A percentile compares a stretch with the other conserved stretches of the same genome.
Evolutionary conservation across 2,329 filamentous ascomycete species (phyloP).

Genomic region (Phialocephala subalpina): DNA sequence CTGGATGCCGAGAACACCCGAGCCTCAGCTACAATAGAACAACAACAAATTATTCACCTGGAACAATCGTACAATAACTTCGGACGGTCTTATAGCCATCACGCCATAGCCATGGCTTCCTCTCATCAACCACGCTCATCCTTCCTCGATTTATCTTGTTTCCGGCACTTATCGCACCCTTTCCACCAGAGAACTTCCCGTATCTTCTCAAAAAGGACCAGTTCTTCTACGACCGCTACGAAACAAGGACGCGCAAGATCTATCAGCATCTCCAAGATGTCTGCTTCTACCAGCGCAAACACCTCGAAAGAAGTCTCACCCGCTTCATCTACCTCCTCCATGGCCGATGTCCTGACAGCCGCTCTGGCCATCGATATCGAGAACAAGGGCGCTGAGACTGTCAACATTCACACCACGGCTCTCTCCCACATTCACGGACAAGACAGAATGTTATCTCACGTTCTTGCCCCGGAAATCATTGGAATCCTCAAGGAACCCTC

Average conservation of each 20-base stretch:
- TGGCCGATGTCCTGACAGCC: not conserved
- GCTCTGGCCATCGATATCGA: not conserved
- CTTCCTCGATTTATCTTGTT: not conserved
- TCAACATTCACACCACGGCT: not conserved
- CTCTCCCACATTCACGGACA: not conserved
- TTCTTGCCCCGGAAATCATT: not conserved
- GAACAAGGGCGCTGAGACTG: not conserved
- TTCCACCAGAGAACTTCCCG: not conserved
- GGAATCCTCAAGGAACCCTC: not conserved
- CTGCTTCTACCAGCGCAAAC: not conserved
- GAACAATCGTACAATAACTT: not conserved
- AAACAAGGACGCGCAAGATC: not conserved
- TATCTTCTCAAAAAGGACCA: not conserved
- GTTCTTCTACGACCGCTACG: not conserved
- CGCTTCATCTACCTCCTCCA: not conserved
- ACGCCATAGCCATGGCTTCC: not conserved
- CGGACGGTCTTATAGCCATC: not conserved
- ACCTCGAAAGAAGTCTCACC: not conserved
- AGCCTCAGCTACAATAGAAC: not conserved
- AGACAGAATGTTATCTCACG: not conserved
- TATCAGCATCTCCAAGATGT: not conserved
- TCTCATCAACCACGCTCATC: not conserved
- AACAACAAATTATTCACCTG: conserved; percentile 4
- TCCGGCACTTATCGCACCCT: not conserved
- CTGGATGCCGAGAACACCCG: conserved; percentile 8